Evolutionary conservation across 352 stramenopile species (phyloP), one percentile per base, ranked within the genome.

Genomic region (Aphanomyces euteiches): DNA sequence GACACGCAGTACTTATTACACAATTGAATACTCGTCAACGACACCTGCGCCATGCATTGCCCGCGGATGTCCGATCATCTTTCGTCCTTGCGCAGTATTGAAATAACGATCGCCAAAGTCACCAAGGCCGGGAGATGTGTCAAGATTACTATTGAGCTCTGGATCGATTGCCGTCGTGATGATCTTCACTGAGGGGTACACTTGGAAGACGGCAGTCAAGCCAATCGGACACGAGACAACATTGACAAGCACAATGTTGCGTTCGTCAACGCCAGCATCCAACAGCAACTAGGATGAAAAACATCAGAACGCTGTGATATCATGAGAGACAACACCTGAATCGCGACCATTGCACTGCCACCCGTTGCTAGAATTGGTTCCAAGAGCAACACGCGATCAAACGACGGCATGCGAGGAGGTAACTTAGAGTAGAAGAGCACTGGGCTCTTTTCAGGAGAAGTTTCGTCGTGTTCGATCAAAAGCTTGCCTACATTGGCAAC

Each of bases 391-490:
- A 83, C 48, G 21, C 95, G 77, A 74, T 95, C 87, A 37, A 89
- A 84, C 15, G 71, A 74, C 58, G 81, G 67, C 21, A 98, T 89
- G 43, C 80, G 78, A 5, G 84, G 83, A 34, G 96, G 96, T 34
- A 99, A 75, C 79, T 99, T 99, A n/a, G 85, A 92, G 80, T 98
- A 99, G 71, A 88, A 98, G 60, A 98, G 87, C 65, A 92, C 73
- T 38, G 90, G 85, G 60, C 84, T 83, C 73, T 91, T 97, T 80
- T 84, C 87, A 41, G 79, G 74, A 21, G 85, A 92, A 58, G 68
- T 76, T 80, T 99, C 96, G 73, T 98, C 90, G 40, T 96, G 81
- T 80, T 99, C 95, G 76, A 99, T 98, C 67, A 98, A 74, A 70
- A 99, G 97, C 76, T 99, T 98, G 13, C 93, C 95, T 75, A 56